Conservation (phyloP, 495 filamentous ascomycete genomes). For the Hyaloscypha finlandica region DNA sequence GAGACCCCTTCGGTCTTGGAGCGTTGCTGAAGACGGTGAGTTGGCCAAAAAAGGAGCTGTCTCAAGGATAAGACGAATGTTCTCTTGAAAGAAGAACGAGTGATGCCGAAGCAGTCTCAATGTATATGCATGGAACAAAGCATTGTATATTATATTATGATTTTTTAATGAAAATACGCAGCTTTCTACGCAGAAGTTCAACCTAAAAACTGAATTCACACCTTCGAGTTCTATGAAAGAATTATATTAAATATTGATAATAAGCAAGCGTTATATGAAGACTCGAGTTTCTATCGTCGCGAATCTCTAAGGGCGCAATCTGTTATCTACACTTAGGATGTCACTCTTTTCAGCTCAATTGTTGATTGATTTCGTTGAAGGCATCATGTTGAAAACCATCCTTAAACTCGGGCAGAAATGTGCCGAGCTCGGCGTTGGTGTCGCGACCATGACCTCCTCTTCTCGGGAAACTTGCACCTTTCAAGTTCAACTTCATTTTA, state of each 20-base stretch:
- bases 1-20: background rate
- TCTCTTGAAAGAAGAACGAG: background rate
- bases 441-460: constrained; percentile 8
- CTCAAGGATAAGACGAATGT: background rate
- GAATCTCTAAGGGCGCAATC: no score
- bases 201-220: no score
- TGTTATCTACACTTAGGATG: no score
- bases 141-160: background rate
- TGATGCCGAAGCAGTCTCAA: background rate
- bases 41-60: background rate
- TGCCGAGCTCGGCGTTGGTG: constrained; percentile 4
- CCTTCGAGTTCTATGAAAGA: background rate
- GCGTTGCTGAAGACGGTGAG: background rate
- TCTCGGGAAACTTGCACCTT: constrained; percentile 20
- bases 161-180: background rate
- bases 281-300: no score
- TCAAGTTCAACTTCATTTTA: background rate
- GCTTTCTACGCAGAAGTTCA: background rate
- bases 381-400: background rate
- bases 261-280: no score
- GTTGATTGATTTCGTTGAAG: background rate
- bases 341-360: background rate
- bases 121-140: background rate
- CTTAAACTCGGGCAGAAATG: background rate
- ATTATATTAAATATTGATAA: background rate